Conservation (phyloP, 805 yeast species). For the Brettanomyces custersianus region DNA sequence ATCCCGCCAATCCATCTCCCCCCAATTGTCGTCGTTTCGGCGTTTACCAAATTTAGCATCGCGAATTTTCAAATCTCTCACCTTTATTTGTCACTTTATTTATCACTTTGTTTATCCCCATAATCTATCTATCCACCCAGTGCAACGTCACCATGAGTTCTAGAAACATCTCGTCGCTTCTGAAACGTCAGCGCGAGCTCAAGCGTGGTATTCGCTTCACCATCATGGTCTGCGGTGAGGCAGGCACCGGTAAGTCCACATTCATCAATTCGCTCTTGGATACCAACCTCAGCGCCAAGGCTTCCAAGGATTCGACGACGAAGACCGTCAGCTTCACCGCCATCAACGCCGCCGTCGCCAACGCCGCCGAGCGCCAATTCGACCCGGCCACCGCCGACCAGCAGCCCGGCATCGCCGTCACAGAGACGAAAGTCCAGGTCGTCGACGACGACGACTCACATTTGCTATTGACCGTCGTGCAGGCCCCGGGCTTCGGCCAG, state of each 20-base stretch:
- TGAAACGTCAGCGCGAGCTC: constrained; percentile 53
- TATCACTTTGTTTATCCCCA: too few species aligned
- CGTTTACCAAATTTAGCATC: too few species aligned
- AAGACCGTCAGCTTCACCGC: constrained; percentile 53
- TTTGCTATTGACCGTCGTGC: constrained; percentile 44
- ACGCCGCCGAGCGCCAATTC: constrained; percentile 51
- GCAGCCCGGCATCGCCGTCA: constrained; percentile 71
- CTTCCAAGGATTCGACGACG: constrained; percentile 21
- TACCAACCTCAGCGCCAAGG: constrained; percentile 37
- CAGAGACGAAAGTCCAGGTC: constrained; percentile 55
- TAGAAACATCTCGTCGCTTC: constrained; percentile 21
- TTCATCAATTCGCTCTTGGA: constrained; percentile 62
- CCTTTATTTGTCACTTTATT: too few species aligned
- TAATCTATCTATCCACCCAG: too few species aligned
- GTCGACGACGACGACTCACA: constrained; percentile 53
- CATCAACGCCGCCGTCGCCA: constrained; percentile 43
- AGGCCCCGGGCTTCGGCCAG: constrained; percentile 57
- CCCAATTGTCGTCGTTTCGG: too few species aligned
- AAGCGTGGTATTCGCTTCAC: constrained; percentile 70
- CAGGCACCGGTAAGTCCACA: constrained; percentile 74
- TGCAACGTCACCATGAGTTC: too few species aligned
- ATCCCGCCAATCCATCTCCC: too few species aligned
- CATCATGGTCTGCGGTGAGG: constrained; percentile 61
- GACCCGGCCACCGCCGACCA: constrained; percentile 50
- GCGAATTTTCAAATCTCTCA: too few species aligned